Percentiles rank a stretch among this genome's conserved stretches.
These are phyloP conservation scores for Kodamaea anthophila DNA, from an alignment of 1,139 yeast species.

Conservation along the genomic window DNA sequence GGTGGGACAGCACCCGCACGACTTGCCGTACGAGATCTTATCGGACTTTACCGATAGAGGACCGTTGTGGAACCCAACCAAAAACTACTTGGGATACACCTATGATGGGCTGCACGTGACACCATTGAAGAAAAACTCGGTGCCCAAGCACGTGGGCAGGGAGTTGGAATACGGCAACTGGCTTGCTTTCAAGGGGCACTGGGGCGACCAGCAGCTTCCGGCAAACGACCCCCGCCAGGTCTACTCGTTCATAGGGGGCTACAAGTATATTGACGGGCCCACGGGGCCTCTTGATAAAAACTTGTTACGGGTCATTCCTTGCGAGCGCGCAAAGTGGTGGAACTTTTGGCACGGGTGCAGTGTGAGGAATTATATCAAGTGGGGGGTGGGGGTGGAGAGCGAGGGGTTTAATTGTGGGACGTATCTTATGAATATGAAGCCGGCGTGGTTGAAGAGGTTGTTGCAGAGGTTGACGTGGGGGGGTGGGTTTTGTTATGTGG, in stretches of 20 bases:
- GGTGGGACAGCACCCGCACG: constrained; percentile 96
- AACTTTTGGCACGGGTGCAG: constrained; percentile 70
- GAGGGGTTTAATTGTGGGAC: constrained; percentile 71
- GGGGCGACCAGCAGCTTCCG: constrained; percentile 81
- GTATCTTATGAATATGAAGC: constrained; percentile 46
- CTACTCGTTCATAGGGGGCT: constrained; percentile 78
- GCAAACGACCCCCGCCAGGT: constrained; percentile 70
- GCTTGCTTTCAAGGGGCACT: constrained; percentile 73
- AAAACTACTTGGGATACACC: constrained; percentile 75
- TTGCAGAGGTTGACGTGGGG: constrained; percentile 62
- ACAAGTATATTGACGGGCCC: constrained; percentile 89
- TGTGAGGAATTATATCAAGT: constrained; percentile 62
- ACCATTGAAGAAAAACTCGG: constrained; percentile 36
- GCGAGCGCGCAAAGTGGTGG: constrained; percentile 88
- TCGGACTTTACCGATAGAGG: constrained; percentile 95
- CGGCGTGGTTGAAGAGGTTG: constrained; percentile 39
- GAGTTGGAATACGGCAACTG: constrained; percentile 68
- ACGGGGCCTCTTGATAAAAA: constrained; percentile 81
- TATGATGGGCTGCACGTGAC: constrained; percentile 52
- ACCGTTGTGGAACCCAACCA: constrained; percentile 87
- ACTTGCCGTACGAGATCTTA: constrained; percentile 82
- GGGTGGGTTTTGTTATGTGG: constrained; percentile 58
- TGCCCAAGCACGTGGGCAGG: constrained; percentile 43
- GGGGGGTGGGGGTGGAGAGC: constrained; percentile 85
- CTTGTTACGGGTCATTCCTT: constrained; percentile 58